Conservation (phyloP, 805 yeast genomes). For the Yamadazyma insecticola region DNA sequence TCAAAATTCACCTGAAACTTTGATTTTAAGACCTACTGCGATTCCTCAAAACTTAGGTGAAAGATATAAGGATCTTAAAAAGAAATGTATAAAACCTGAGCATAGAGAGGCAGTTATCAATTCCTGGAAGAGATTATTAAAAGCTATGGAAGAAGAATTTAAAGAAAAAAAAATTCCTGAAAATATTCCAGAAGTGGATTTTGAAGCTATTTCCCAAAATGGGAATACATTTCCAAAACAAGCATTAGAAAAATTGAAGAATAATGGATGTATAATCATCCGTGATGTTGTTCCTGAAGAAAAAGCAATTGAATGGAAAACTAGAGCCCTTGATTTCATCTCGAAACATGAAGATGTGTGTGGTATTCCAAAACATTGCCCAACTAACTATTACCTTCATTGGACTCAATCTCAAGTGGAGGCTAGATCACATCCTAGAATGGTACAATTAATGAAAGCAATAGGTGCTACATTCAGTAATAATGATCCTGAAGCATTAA, state of each 20-base stretch:
- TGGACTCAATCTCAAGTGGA: conserved; percentile 37
- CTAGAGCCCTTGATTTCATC: conserved; percentile 18
- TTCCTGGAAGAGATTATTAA: conserved; percentile 24
- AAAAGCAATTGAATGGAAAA: conserved; percentile 18
- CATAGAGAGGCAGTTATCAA: conserved; percentile 18
- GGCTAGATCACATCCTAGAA: conserved; percentile 36
- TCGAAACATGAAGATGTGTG: conserved; percentile 21
- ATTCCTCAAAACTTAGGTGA: too few relatives aligned
- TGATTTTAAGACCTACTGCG: too few relatives aligned
- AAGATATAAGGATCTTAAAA: too few relatives aligned
- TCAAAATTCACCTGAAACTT: too few relatives aligned
- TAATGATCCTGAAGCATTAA: conserved; percentile 17
- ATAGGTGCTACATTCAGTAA: conserved; percentile 25
- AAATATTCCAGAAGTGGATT: conserved; percentile 8
- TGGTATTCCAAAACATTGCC: conserved; percentile 20
- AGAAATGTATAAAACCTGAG: conserved; percentile 18
- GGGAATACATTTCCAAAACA: conserved; percentile 5
- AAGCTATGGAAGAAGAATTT: conserved; percentile 16
- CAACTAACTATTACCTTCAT: conserved; percentile 26
- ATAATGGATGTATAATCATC: conserved; percentile 25
- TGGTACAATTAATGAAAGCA: conserved; percentile 18
- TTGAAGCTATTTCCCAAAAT: conserved; percentile 5
- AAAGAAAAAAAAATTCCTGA: too few relatives aligned
- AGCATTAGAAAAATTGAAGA: conserved; percentile 2
- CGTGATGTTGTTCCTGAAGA: conserved; percentile 23